Base-by-base conservation (phyloP, 768 basidiomycete species). In the Hemileccinum impolitum region DNA sequence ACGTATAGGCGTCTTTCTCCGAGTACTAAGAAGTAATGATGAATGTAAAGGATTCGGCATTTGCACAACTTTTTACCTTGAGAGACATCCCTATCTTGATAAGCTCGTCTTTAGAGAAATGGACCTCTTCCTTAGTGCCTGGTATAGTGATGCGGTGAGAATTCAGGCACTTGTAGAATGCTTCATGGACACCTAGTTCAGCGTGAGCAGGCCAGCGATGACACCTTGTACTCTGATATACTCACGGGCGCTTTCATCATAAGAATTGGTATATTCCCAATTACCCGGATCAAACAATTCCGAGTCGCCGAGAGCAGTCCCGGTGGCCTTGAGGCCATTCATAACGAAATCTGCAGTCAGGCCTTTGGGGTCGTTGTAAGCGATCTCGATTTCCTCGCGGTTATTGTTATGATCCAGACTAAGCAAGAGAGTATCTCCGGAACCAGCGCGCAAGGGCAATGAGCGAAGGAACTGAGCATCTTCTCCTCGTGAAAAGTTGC, bases 361-460 rank as follows among this genome's bases (percentile, higher is more conserved):
- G 3, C 87, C 91, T 50, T 79, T 76, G 5, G 74, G 71, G 57
- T 96, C 94, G 58, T 95, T 86, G 69, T 97, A 97, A 0, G 94
- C 94, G n/a, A 72, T 64, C 63, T 94, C 90, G 47, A 98, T 87
- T 52, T 78, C 71, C n/a, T 69, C 63, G 47, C 76, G 75, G 32
- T 78, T 78, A 55, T 89, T 86, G 62, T 87, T 80, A 48, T 92
- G 90, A 66, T 97, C 95, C 37, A 98, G 70, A 15, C 94, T 94
- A 11, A 99, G 75, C 2, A 97, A 71, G 8, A 97, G 74, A 0
- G 90, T 95, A 64, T 96, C 94, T 3, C 83, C 84, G n/a, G 71
- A 75, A 6, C 84, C 79, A 10, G 87, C 71, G 12, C 86, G 81
- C 21, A 97, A 73, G 4, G 94, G 94, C 25, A 97, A 71, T 2